Evolutionary conservation across 352 stramenopile genomes (phyloP), one percentile per base, ranked within the genome.

Genomic region (Phytophthora sp.): DNA sequence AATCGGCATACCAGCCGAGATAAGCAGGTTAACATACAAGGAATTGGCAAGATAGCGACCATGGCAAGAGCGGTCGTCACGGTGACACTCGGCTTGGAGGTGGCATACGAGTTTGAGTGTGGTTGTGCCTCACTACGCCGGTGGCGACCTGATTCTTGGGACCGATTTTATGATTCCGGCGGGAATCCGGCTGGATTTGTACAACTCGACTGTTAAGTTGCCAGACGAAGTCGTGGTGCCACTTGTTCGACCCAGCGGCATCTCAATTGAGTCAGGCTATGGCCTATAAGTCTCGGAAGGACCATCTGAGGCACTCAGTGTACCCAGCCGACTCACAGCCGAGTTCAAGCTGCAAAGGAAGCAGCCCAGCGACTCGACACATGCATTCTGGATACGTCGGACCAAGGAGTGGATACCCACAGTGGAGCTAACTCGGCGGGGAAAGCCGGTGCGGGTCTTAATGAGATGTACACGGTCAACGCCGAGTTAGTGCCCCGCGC

Each of bases 401-500:
- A 23, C 34, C 15, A 39, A 39, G 13, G 34, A 39, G 3, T 45
- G 38, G 79, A 75, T 59, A 62, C 31, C 32, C 58, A 66, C 4
- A 75, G 75, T 28, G 65, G 68, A 37, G 84, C 85, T 63, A 82
- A 70, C 58, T 87, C 72, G 15, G 87, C 80, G 39, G 69, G 82
- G 13, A 77, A 93, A 49, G 82, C 92, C 38, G 69, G 79, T 0
- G 69, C 78, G 5, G 79, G 79, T 17, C 50, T 91, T 10, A 66
- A 77, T 20, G 74, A 88, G 34, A 72, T 78, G n/a, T 13, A 17
- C 27, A 68, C 89, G 58, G 62, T 81, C 30, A 84, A 87, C 18
- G 91, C 94, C 8, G 99, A 96, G 17, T 99, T 96, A 6, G 96
- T 99, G 17, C 94, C 95, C 31, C 91, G 79, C 41, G 98, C 96